These are phyloP conservation scores for Nicotiana knightiana DNA, from an alignment of 257 asterid species.

Conservation along the genomic window DNA sequence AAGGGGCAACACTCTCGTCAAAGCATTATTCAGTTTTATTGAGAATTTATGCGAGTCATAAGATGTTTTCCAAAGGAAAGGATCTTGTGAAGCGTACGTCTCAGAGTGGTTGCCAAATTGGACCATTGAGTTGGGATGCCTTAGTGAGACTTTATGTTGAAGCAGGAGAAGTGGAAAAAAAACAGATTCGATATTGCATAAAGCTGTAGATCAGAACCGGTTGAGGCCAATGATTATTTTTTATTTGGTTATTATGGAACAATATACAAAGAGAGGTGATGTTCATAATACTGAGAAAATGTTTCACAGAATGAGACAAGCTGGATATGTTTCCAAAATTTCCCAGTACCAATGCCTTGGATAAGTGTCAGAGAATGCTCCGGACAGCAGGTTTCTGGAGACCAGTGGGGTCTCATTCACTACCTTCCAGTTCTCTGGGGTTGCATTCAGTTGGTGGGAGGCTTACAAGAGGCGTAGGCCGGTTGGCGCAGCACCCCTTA, in stretches of 20 bases:
- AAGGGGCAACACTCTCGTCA: slow-evolving; percentile 23
- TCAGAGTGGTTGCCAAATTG: slow-evolving; percentile 37
- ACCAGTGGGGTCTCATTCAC: no score
- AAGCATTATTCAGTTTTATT: slow-evolving; percentile 38
- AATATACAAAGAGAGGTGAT: slow-evolving; percentile 56
- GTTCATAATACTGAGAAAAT: slow-evolving; percentile 64
- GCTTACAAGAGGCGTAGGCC: no score
- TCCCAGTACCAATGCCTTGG: slow-evolving; percentile 40
- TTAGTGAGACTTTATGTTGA: slow-evolving; percentile 55
- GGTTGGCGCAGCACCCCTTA: no score
- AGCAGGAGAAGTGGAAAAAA: slow-evolving; percentile 67
- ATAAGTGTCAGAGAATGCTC: no score
- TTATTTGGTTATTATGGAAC: slow-evolving; percentile 41
- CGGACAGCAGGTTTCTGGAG: no score
- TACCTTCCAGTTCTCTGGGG: no score
- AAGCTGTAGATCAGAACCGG: slow-evolving; percentile 35
- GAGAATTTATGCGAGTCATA: slow-evolving; percentile 49
- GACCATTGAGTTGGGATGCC: slow-evolving; percentile 65
- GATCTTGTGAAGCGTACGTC: slow-evolving; percentile 69
- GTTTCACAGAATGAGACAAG: slow-evolving; percentile 44
- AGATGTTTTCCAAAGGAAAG: slow-evolving; percentile 56
- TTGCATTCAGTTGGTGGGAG: no score
- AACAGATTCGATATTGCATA: slow-evolving; percentile 47
- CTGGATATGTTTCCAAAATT: slow-evolving; percentile 37
- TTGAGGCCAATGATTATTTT: slow-evolving; percentile 40